Percentiles rank a stretch among this genome's conserved stretches.
phyloP scores from a whole-genome alignment of 192 early-diverging fungal species.

The Ambispora gerdemannii region DNA sequence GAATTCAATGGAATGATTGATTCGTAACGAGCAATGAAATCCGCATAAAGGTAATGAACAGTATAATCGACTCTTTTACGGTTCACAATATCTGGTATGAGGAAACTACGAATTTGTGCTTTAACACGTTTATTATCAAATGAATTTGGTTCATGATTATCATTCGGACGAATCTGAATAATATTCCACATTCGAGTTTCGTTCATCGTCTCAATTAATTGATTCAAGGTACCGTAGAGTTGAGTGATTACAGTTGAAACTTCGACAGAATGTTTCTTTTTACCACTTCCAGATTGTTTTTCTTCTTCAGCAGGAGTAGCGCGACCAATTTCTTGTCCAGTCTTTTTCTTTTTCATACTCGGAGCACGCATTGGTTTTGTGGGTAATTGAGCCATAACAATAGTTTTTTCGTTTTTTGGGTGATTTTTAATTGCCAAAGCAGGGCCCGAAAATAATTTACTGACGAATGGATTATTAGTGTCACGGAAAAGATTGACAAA shows the following conservation, averaged over 20 bases:
- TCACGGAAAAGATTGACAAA: slow-evolving; percentile 77
- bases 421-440: slow-evolving; percentile 73
- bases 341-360: slow-evolving; percentile 52
- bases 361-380: slow-evolving; percentile 71
- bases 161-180: slow-evolving; percentile 75
- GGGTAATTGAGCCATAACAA: slow-evolving; percentile 74
- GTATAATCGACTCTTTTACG: slow-evolving; percentile 71
- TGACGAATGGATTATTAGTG: slow-evolving; percentile 72
- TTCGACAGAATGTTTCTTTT: slow-evolving; percentile 41
- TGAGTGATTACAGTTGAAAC: slow-evolving; percentile 55
- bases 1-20: slow-evolving; percentile 45
- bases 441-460: slow-evolving; percentile 66
- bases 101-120: slow-evolving; percentile 65
- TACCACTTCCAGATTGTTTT: slow-evolving; percentile 21
- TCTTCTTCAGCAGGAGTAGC: slow-evolving; percentile 32
- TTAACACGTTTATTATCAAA: slow-evolving; percentile 64
- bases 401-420: slow-evolving; percentile 65
- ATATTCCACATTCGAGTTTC: slow-evolving; percentile 81
- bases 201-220: slow-evolving; percentile 72
- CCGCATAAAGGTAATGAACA: slow-evolving; percentile 61
- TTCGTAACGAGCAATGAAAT: slow-evolving; percentile 72
- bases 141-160: slow-evolving; percentile 42
- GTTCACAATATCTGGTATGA: slow-evolving; percentile 67
- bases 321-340: slow-evolving; percentile 21
- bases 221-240: slow-evolving; percentile 66